Base-by-base conservation (phyloP, 1,284 basidiomycete species). In the Cryptococcus maquisensis region DNA sequence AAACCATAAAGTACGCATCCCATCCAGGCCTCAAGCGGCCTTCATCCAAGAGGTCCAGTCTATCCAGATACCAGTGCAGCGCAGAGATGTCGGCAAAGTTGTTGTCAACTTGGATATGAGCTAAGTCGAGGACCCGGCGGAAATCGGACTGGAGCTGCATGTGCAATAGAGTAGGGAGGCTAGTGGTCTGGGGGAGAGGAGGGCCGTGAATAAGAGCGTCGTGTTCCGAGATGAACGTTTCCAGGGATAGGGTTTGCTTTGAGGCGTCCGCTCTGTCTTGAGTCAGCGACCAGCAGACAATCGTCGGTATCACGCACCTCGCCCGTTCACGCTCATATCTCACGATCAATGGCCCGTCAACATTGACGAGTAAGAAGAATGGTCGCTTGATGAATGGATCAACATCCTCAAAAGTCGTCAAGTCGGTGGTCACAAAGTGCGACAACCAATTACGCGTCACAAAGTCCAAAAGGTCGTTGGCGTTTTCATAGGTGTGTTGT, bases 1-100 rank as follows among this genome's bases (percentile, higher is more conserved):
- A 32, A 12, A 66, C 88, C 93, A 96, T 97, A 72, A 97, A 97
- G 77, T 97, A 97, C 0, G 85, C 84, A 73, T 97, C 93, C 93
- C 93, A 97, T 8, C 83, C 82, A 0, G 93, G 93, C 37, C 93
- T 80, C 36, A 96, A 76, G 48, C 88, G 82, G 62, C 88, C 84
- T 7, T 81, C 76, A 66, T 92, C 82, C 20, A 84, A 66, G 4
- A 94, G 74, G 67, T 94, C 80, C 32, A 96, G 66, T 0, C 77
- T 65, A 52, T 86, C 83, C 1, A 97, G 78, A 65, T 93, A 79
- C 9, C 72, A 62, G 64, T 86, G 77, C 0, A 98, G 78, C 1
- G 78, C 79, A 3, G 77, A 58, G 3, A 88, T 62, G 10, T 79
- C 78, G 2, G 77, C 63, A 66, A 86, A 90, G 21, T 84, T 77